These are phyloP conservation scores for Suillus weaverae DNA, from an alignment of 768 basidiomycete species.

Conservation along the genomic window DNA sequence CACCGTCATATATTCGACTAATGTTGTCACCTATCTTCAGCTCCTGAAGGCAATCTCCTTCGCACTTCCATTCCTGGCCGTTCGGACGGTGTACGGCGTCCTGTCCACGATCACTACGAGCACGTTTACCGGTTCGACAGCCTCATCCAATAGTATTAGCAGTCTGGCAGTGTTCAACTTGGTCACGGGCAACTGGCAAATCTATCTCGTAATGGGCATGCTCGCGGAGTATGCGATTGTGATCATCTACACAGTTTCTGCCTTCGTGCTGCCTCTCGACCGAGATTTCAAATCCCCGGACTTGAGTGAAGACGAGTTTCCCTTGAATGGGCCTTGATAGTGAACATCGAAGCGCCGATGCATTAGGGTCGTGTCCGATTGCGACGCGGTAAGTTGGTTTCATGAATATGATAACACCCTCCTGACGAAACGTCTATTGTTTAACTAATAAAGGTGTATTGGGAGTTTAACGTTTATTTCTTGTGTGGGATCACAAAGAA, in stretches of 20 bases:
- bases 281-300: slow-evolving; percentile 31
- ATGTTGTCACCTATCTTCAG: slow-evolving; percentile 34
- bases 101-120: slow-evolving; percentile 54
- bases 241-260: slow-evolving; percentile 41
- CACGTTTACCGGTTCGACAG: slow-evolving; percentile 41
- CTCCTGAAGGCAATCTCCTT: slow-evolving; percentile 53
- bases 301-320: slow-evolving; percentile 24
- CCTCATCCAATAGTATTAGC: slow-evolving; percentile 9
- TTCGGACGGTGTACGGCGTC: slow-evolving; percentile 48
- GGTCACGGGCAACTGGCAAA: slow-evolving; percentile 54
- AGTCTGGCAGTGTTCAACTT: slow-evolving; percentile 57
- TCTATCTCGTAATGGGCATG: slow-evolving; percentile 58
- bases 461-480: not conserved
- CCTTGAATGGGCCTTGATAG: slow-evolving; percentile 8
- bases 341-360: not conserved
- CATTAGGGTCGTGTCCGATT: not conserved
- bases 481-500: not conserved
- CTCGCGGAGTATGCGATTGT: slow-evolving; percentile 59
- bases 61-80: slow-evolving; percentile 61
- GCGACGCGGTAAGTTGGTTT: not conserved
- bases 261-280: slow-evolving; percentile 29
- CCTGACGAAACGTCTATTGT: not conserved
- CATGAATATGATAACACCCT: not conserved
- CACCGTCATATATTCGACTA: slow-evolving; percentile 2
- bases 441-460: not conserved